Evolutionary conservation across 139 green algal species (phyloP).

Genomic region (Chlorella sp.): DNA sequence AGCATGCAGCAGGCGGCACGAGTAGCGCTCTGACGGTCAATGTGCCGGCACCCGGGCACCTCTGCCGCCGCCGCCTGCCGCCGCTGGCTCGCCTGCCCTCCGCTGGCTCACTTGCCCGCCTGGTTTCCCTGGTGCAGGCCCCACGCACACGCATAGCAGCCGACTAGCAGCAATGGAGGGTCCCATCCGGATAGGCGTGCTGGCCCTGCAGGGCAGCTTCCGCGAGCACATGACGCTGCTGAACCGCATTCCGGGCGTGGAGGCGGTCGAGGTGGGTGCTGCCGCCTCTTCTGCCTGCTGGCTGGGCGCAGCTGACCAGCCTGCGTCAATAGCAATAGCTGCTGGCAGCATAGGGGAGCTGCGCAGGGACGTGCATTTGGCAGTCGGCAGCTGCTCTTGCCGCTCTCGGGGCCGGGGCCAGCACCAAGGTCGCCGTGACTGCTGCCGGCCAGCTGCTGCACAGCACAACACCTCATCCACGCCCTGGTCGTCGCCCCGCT

Average conservation of each 20-base stretch:
- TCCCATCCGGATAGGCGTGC: slow-evolving; percentile 74
- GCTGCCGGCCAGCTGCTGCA: no score
- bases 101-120: background rate
- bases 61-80: background rate
- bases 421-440: no score
- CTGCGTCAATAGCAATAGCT: no score
- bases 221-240: slow-evolving; percentile 88
- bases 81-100: background rate
- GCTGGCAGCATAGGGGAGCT: no score
- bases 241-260: slow-evolving; percentile 62
- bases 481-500: no score
- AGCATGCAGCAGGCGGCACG: no score
- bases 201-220: slow-evolving; percentile 94
- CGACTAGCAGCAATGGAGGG: background rate
- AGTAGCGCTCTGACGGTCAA: background rate
- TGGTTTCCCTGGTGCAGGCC: background rate
- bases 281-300: no score
- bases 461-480: no score
- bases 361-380: no score
- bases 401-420: no score
- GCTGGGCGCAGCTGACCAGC: no score
- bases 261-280: slow-evolving; percentile 71
- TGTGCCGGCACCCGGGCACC: background rate
- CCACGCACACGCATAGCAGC: background rate
- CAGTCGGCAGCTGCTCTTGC: no score